Percentiles rank a stretch among this genome's conserved stretches.
phyloP scores from a whole-genome alignment of 306 rosid species.

The Inga laurina region DNA sequence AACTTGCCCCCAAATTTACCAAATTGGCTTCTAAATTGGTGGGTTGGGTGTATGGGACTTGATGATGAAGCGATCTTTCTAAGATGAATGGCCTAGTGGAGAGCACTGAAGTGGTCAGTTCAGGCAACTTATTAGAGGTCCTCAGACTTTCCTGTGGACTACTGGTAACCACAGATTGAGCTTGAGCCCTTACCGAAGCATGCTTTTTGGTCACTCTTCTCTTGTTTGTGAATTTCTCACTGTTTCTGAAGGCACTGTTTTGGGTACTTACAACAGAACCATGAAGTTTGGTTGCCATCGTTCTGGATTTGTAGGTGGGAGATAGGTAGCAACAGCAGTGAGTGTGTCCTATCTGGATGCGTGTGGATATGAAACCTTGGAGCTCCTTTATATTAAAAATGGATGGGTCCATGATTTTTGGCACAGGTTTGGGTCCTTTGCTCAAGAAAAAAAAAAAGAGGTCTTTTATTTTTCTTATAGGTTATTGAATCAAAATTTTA shows the following conservation, averaged over 20 bases:
- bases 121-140: neutral
- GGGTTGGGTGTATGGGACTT: neutral
- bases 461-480: too few relatives aligned
- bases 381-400: too few relatives aligned
- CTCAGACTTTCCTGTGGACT: neutral
- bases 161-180: neutral
- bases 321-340: too few relatives aligned
- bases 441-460: too few relatives aligned
- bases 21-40: constrained; percentile 42
- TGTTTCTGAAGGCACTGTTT: neutral
- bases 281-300: neutral
- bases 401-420: too few relatives aligned
- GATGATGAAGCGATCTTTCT: neutral
- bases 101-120: neutral
- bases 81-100: neutral
- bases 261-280: neutral
- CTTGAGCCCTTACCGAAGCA: neutral
- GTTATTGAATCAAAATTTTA: too few relatives aligned
- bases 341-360: too few relatives aligned
- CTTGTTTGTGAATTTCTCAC: neutral
- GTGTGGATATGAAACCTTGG: too few relatives aligned
- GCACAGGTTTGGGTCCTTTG: too few relatives aligned
- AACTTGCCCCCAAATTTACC: constrained; percentile 76
- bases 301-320: too few relatives aligned
- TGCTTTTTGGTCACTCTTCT: neutral